These are phyloP conservation scores for Cercospora zeina DNA, from an alignment of 2,329 filamentous ascomycete genomes.

Conservation along the genomic window DNA sequence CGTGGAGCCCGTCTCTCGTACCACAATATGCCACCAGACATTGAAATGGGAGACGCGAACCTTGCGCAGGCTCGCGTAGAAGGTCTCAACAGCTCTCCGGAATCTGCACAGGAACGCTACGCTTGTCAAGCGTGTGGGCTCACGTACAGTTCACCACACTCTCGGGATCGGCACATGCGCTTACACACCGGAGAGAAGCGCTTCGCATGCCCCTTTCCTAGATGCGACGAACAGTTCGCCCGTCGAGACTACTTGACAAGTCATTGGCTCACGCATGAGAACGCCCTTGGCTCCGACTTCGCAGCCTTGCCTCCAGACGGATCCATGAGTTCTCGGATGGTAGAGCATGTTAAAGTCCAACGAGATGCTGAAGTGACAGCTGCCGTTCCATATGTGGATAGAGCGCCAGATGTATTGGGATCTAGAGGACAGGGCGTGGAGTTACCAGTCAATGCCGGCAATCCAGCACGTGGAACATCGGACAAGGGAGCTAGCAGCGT, in stretches of 20 bases:
- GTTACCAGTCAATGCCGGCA: neutral
- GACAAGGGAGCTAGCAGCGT: neutral
- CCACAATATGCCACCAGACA: neutral
- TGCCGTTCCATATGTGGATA: neutral
- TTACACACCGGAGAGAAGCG: constrained; percentile 9
- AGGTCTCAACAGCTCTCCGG: neutral
- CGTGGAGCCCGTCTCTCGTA: neutral
- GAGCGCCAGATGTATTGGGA: neutral
- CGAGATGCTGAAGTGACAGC: neutral
- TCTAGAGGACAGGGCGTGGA: neutral
- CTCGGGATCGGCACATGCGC: constrained; percentile 3
- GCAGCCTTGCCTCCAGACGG: neutral
- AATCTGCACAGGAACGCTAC: neutral
- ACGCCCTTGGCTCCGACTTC: neutral
- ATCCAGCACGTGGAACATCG: neutral
- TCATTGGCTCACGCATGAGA: constrained; percentile 8
- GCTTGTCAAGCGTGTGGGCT: neutral
- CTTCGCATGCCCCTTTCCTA: neutral
- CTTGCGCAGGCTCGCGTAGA: neutral
- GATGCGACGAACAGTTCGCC: neutral
- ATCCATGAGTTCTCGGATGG: neutral
- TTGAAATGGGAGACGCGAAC: neutral
- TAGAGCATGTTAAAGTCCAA: neutral
- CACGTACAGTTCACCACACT: neutral
- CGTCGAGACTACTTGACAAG: neutral